Evolutionary conservation across 495 filamentous ascomycete genomes (phyloP), one percentile per base, ranked within the genome.

Genomic region (Aspergillus sclerotioniger): DNA sequence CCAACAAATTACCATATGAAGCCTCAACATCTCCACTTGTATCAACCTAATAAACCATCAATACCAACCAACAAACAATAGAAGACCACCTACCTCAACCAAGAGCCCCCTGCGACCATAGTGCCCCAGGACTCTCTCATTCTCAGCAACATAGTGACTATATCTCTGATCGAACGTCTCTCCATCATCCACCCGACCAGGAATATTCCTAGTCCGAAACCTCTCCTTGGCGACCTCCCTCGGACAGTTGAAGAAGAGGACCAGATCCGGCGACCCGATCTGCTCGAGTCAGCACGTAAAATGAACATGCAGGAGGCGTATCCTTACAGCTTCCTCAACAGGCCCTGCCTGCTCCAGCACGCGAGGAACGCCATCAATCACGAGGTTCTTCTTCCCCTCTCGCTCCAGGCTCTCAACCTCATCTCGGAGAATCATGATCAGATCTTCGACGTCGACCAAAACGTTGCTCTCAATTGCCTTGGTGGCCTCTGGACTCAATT

Each of bases 291-390:
- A 39, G 49, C 13, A 19, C 6, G 10, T 16, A 52, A 4, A 2
- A 35, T 1, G 9, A 20, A 17, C 12, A 0, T 16, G 32, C 6
- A 17, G 49, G 49, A n/a, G 15, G 33, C n/a, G 13, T 37, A 37
- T 2, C 25, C 25, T 25, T 53, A 53, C 50, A 3, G 31, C 33
- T 0, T 8, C 1, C 29, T 53, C 50, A 8, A 53, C 16, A 0
- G 31, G n/a, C 8, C 0, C 19, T 8, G 19, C 33, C 29, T 53
- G 50, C 6, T 53, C 31, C 2, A 53, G 0, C 0, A 16, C 17
- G 9, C 50, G 50, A 2, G 50, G 50, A 13, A 53, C 16, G 1
- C 50, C 50, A 39, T 53, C 50, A 10, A 53, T 35, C 50, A 53
- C 6, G 0, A 53, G 9, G 0, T 17, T 32, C n/a, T 4, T 1